Evolutionary conservation across 148 eudicot genomes (phyloP).

Genomic region (Rhododendron griersonianum): DNA sequence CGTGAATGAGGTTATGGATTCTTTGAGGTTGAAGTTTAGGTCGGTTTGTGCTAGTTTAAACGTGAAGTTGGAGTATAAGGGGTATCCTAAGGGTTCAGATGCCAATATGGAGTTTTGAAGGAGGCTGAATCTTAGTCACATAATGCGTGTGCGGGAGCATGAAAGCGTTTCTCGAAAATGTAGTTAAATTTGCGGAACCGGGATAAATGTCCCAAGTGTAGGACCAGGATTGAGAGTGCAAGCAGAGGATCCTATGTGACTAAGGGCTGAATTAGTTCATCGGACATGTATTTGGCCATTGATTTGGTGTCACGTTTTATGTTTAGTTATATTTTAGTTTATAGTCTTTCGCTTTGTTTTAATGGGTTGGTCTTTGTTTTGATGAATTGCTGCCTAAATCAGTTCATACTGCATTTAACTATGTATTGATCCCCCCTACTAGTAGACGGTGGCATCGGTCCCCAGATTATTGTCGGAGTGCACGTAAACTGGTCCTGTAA

Average conservation of each 20-base stretch:
- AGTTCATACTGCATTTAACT: neutral
- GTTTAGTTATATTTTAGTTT: neutral
- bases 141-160: neutral
- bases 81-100: slow-evolving; percentile 57
- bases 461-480: neutral
- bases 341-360: neutral
- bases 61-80: slow-evolving; percentile 61
- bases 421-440: too few species aligned
- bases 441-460: neutral
- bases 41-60: slow-evolving; percentile 62
- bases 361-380: neutral
- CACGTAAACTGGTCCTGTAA: neutral
- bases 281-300: neutral
- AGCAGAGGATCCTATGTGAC: neutral
- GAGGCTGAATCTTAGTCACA: slow-evolving; percentile 3
- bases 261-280: neutral
- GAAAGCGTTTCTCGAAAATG: neutral
- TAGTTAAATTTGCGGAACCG: too few species aligned
- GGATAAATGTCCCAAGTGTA: neutral
- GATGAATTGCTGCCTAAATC: neutral
- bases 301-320: neutral
- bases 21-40: slow-evolving; percentile 66
- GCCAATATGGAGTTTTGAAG: slow-evolving; percentile 34
- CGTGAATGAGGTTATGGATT: slow-evolving; percentile 39
- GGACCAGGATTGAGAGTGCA: neutral